Base-by-base conservation (phyloP, 2,329 filamentous ascomycete genomes). In the Trichoderma cornu-damae region DNA sequence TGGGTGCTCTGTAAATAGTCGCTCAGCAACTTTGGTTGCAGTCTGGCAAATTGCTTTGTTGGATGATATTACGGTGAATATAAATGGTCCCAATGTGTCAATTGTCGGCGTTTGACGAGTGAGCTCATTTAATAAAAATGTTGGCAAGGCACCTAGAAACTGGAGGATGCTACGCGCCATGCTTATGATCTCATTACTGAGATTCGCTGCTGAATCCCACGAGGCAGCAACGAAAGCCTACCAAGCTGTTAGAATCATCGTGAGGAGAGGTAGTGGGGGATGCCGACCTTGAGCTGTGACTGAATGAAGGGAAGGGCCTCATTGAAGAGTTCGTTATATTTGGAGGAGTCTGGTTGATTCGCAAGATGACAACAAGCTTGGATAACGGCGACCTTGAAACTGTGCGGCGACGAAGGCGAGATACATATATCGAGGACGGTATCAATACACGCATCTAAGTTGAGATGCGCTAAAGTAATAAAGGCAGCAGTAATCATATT, bases 401-500 rank as follows among this genome's bases (percentile, higher is more conserved):
- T 77, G 52, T 77, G 72, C 7, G 85, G 83, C 1, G 84, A 75
- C 54, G 74, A 77, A n/a, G 78, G 69, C 34, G 79, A 74, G 46
- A 87, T 76, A 61, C 85, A 87, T 7, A 74, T 72, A 46, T 81
- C 77, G 3, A 79, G 75, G 12, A 88, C 75, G 20, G 76, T 77
- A 42, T 82, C 81, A 48, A 84, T 75, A 58, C 78, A 81, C 53
- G 76, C 75, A 48, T 85, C 81, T 55, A 84, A 78, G 64, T 82
- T 83, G 34, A 88, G 72, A 62, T 87, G 79, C 11, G 80, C 76
- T 38, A 88, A 72, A 67, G 82, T 84, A 57, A 88, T 83, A 66
- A 88, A 86, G 3, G 84, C 79, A 35, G 83, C 83, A 14, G 84
- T 86, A 71, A 86, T 83, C 65, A 87, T 76, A 59, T 85, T 79